Percentiles rank a stretch among this genome's conserved stretches.
Evolutionary conservation across 2,329 filamentous ascomycete genomes (phyloP).

Genomic region (Claviceps quebecensis): DNA sequence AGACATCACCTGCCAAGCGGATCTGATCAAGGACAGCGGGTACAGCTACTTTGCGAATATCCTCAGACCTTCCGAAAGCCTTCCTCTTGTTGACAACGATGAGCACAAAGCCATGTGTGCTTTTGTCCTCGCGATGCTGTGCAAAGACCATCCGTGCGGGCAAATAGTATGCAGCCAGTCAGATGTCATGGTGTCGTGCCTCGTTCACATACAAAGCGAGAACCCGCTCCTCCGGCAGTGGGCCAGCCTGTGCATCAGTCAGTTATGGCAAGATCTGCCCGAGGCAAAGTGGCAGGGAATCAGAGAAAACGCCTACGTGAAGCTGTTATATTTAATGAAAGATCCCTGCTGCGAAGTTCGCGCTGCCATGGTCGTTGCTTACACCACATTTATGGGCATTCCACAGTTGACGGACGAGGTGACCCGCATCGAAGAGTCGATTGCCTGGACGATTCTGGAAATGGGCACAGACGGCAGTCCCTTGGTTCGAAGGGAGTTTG

Average conservation of each 20-base stretch:
- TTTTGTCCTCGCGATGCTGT: conserved; percentile 94
- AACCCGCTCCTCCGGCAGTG: conserved; percentile 83
- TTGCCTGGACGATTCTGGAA: conserved; percentile 77
- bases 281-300: conserved; percentile 97
- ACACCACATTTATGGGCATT: conserved; percentile 89
- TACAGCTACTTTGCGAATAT: conserved; percentile 96
- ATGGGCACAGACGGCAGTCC: conserved; percentile 92
- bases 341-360: conserved; percentile 87
- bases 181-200: conserved; percentile 78
- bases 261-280: conserved; percentile 80
- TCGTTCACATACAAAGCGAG: conserved; percentile 69
- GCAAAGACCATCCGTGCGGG: conserved; percentile 84
- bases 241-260: conserved; percentile 89
- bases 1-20: conserved; percentile 82
- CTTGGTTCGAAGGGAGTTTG: conserved; percentile 81
- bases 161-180: conserved; percentile 83
- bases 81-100: conserved; percentile 75
- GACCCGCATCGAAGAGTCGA: conserved; percentile 75
- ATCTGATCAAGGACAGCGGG: conserved; percentile 90
- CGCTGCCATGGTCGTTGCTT: conserved; percentile 81
- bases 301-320: conserved; percentile 67
- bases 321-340: conserved; percentile 65
- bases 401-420: conserved; percentile 85
- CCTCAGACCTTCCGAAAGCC: conserved; percentile 66
- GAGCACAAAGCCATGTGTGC: conserved; percentile 99